Evolutionary conservation across 352 stramenopile species (phyloP), one percentile per base, ranked within the genome.

Genomic region (Phytopythium cucurbitacearum): DNA sequence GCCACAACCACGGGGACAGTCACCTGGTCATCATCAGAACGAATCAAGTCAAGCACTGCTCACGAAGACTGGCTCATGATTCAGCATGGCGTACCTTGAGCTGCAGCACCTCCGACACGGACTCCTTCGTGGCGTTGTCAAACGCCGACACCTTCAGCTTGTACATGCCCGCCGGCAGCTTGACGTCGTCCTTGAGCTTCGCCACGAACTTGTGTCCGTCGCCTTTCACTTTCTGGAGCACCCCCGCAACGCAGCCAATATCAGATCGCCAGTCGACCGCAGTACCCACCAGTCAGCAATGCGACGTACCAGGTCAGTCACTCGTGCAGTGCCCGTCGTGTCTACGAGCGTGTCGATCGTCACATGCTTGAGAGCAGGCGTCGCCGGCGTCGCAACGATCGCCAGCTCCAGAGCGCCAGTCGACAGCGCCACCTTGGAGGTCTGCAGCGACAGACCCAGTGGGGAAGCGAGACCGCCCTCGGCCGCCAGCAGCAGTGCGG

Each of bases 91-190:
- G 28, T 48, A 73, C 73, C 60, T 89, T 89, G 16, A 91, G 72
- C 41, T 84, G 70, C 37, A 91, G 65, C 64, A 89, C 74, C 52
- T 88, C 65, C 44, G 73, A 80, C 5, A 75, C 68, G 15, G 57
- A 76, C 13, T 76, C 41, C 48, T 85, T 76, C 33, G 61, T 73
- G 46, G 68, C 57, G 21, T 69, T 62, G 41, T 76, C 57, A 40
- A 67, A 52, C 1, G 69, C 70, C 41, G 65, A 71, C 11, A 91
- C 78, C 65, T 89, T 89, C 57, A 91, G 76, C 70, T 91, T 91
- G 73, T 91, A 91, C 64, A 91, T 72, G 3, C 80, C 80, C 0
- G 80, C 66, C 36, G 67, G 40, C 7, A 89, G 67, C 55, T 77
- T 82, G 21, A 69, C 57, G 40, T 76, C 60, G 43, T 58, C 63